Evolutionary conservation across 352 stramenopile genomes (phyloP), one percentile per base, ranked within the genome.

Genomic region (Thraustochytrium striatum): DNA sequence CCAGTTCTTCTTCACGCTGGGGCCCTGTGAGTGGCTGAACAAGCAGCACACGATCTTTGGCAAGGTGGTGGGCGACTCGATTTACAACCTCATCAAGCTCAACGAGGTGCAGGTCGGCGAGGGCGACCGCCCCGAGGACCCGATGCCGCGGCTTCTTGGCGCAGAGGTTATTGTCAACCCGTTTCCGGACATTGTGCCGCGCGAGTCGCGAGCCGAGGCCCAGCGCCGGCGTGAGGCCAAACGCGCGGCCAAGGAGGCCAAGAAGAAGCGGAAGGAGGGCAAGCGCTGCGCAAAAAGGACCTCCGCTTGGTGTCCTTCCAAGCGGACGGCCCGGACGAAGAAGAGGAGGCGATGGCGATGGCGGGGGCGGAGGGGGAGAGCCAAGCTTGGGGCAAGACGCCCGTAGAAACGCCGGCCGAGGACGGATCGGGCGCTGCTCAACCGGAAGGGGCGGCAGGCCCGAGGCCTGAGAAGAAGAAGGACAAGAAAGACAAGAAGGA

Each of bases 1-100:
- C 83, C 95, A 99, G 86, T 99, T 98, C 86, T 99, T 99, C 86
- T 92, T 99, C 79, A 99, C 94, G 33, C 85, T 98, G 36, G 93
- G 97, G 13, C 30, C 41, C 3, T 94, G 92, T 61, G 87, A 95
- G 25, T 97, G 96, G 85, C 85, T 98, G 25, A 89, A 98, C 82
- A 88, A 89, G 36, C 98, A 98, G 83, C 92, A 98, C 85, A 97
- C 96, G 41, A 96, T 98, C 69, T 94, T 93, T 69, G 88, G 90
- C 36, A 92, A 95, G 80, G 88, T 98, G 78, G 92, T 88, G 2
- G 95, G 95, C 30, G 94, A 96, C 83, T 98, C 95, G 28, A 95
- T 98, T 61, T 99, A 98, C 86, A 99, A 99, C 85, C 85, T 97
- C 30, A 80, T 98, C 30, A 92, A 94, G 41, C 90, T 97, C 5